These are phyloP conservation scores for Colletotrichum euphorbiae DNA, from an alignment of 2,329 filamentous ascomycete species.

Conservation along the genomic window DNA sequence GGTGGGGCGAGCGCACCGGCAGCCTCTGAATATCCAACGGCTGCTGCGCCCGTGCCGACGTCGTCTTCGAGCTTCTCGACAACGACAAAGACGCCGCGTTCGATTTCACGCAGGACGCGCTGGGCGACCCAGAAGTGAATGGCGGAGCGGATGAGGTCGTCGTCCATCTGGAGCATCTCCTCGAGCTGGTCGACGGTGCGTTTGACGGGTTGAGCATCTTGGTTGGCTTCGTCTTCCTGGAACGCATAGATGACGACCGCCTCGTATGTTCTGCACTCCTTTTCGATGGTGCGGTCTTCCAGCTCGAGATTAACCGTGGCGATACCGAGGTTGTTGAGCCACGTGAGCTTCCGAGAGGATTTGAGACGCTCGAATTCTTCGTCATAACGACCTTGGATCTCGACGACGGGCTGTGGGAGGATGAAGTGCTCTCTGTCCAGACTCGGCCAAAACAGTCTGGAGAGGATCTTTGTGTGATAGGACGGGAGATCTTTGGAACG, in stretches of 20 bases:
- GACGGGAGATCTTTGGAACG: slow-evolving; percentile 47
- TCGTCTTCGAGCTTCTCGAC: slow-evolving; percentile 70
- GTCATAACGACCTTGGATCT: slow-evolving; percentile 78
- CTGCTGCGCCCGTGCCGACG: slow-evolving; percentile 47
- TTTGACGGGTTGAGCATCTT: slow-evolving; percentile 48
- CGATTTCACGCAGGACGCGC: slow-evolving; percentile 70
- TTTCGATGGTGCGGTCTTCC: slow-evolving; percentile 78
- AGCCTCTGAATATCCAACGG: slow-evolving; percentile 42
- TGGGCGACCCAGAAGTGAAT: slow-evolving; percentile 79
- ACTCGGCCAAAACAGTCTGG: slow-evolving; percentile 92
- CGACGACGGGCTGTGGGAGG: slow-evolving; percentile 68
- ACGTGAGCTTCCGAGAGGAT: slow-evolving; percentile 85
- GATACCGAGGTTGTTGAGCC: slow-evolving; percentile 85
- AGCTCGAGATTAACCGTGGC: slow-evolving; percentile 86
- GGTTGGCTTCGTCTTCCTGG: slow-evolving; percentile 59
- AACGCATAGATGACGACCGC: slow-evolving; percentile 91
- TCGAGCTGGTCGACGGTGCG: slow-evolving; percentile 66
- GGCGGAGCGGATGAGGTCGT: slow-evolving; percentile 75
- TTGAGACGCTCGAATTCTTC: slow-evolving; percentile 83
- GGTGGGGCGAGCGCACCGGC: slow-evolving; percentile 42
- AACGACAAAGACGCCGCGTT: slow-evolving; percentile 71
- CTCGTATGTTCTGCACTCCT: slow-evolving; percentile 85
- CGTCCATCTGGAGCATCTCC: slow-evolving; percentile 75
- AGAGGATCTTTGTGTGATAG: slow-evolving; percentile 87
- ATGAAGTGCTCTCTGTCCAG: slow-evolving; percentile 77